Evolutionary conservation across 441 rosid genomes (phyloP), one percentile per base, ranked within the genome.

Genomic region (Sinapis alba): DNA sequence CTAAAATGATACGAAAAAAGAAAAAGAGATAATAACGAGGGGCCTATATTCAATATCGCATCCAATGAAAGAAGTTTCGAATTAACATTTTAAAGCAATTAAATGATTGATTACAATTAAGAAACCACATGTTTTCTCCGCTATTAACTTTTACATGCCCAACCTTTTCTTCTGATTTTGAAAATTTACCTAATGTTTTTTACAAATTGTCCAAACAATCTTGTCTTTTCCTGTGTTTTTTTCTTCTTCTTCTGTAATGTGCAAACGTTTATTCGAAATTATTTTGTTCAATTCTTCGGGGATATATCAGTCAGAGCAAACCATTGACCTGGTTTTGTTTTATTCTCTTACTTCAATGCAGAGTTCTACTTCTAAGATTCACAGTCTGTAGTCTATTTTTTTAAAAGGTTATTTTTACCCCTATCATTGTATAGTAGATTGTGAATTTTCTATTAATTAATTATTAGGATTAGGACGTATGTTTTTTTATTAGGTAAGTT

Each of bases 381-480:
- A n/a, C n/a, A n/a, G n/a, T n/a, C n/a, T n/a, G n/a, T n/a, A n/a
- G n/a, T n/a, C n/a, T n/a, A n/a, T n/a, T n/a, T n/a, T n/a, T n/a
- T n/a, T n/a, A n/a, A n/a, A n/a, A n/a, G n/a, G n/a, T n/a, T n/a
- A n/a, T n/a, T 51, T 23, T 36, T 9, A 7, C 58, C 61, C 68
- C 1, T 69, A n/a, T n/a, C n/a, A n/a, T n/a, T n/a, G n/a, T n/a
- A 23, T 43, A 66, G 60, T 62, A 70, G 75, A 57, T 26, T 67
- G 68, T 72, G 65, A 65, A 65, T 56, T 34, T 20, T 75, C 19
- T 41, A 41, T 69, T 69, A 6, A 18, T 12, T 57, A 71, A 41
- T 59, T 58, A 45, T 10, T 72, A 72, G 75, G 68, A n/a, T 50
- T 72, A 62, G 75, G 62, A 34, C 69, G 60, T 59, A 32, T 32